Conservation (phyloP, 371 early-diverging fungal species). For the Lichtheimia ornata region DNA sequence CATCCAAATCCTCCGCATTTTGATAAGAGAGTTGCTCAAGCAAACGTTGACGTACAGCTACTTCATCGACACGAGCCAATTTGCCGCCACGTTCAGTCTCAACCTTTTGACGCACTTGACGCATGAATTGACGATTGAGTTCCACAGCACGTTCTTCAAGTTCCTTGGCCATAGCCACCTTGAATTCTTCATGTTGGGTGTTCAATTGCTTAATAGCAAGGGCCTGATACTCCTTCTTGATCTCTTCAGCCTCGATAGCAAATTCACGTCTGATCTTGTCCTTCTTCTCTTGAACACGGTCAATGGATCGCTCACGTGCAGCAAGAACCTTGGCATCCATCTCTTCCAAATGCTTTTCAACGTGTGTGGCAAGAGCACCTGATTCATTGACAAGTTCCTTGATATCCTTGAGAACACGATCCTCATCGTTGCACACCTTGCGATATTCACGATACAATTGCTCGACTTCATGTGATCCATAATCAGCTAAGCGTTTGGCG, state of each 20-base stretch:
- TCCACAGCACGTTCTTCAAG: constrained; percentile 53
- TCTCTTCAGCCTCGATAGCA: constrained; percentile 29
- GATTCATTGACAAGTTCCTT: constrained; percentile 6
- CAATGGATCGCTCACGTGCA: constrained; percentile 17
- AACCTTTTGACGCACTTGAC: constrained; percentile 77
- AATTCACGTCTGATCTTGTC: constrained; percentile 42
- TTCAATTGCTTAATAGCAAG: constrained; percentile 39
- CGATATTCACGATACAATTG: constrained; percentile 26
- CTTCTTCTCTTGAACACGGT: constrained; percentile 37
- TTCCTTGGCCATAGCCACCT: constrained; percentile 39
- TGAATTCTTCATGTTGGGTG: constrained; percentile 38
- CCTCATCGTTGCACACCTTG: constrained; percentile 25
- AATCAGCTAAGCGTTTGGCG: constrained; percentile 39
- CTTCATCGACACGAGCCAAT: constrained; percentile 81
- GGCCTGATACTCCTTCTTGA: constrained; percentile 26
- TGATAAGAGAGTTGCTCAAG: constrained; percentile 68
- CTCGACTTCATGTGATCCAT: constrained; percentile 35
- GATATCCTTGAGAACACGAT: constrained; percentile 15
- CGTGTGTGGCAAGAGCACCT: constrained; percentile 17
- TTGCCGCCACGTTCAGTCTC: constrained; percentile 92
- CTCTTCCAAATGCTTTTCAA: constrained; percentile 21
- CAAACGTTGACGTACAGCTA: constrained; percentile 71
- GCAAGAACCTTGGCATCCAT: constrained; percentile 17
- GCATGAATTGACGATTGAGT: constrained; percentile 59
- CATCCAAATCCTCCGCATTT: constrained; percentile 62